Evolutionary conservation across 768 basidiomycete genomes (phyloP), one percentile per base, ranked within the genome.

Genomic region (Podaxis pistillaris): DNA sequence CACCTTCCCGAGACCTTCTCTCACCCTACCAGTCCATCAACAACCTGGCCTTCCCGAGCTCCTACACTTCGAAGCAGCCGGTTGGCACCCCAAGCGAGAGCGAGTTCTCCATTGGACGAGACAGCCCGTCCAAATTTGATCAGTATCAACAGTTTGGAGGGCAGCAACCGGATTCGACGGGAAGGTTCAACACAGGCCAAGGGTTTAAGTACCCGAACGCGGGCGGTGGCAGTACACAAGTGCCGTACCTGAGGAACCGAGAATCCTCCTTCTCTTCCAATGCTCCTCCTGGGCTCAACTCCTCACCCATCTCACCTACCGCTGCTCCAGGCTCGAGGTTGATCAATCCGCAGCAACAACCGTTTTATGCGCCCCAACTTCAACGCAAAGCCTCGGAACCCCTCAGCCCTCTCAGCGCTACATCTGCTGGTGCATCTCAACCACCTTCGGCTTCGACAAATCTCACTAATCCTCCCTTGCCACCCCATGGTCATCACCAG

Each of bases 41-140:
- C 75, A 87, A 67, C 75, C 12, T 89, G 57, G 82, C 76, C 63
- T 86, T 88, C 62, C 83, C 87, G 4, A 76, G 77, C 24, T 76
- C 75, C 37, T 81, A 77, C 64, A 70, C 76, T 15, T 79, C 81
- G 9, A 82, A 84, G 33, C 83, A 84, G 65, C 75, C 76, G 28
- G 77, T 83, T 47, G 81, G 82, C 37, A 87, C 88, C 0, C 86
- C 88, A 1, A 88, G 85, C 67, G 88, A 90, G 56, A 81, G 80
- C 46, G 87, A 83, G 0, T 71, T 83, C 22, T 83, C 86, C 4
- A 80, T 76, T 1, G 81, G 81, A 2, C 72, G 71, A 44, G 72
- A 72, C 28, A 87, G 86, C 60, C 85, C 60, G 2, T 37, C 52
- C 40, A 40, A 28, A 13, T 58, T 55, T 22, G 74, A 56, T 69